Base-by-base conservation (phyloP, 495 filamentous ascomycete genomes). In the Beverwykella pulmonaria region DNA sequence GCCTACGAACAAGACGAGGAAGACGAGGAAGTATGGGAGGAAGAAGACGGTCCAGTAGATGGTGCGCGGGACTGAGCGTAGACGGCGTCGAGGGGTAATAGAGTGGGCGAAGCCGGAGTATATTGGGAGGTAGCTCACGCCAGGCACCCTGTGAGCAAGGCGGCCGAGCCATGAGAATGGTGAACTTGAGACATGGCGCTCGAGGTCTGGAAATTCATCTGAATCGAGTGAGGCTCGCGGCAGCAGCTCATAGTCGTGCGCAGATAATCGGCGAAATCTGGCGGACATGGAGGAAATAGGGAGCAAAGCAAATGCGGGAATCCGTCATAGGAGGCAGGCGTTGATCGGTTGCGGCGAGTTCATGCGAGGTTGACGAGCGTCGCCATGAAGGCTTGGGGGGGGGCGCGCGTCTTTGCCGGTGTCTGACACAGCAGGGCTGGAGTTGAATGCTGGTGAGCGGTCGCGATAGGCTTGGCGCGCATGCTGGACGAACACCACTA, bases 231-330 rank as follows among this genome's bases (percentile, higher is more conserved):
- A 71, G 22, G 59, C 32, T 23, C 69, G 64, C 15, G 69, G 69
- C n/a, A 71, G 69, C 47, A 58, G 65, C 52, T 67, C 69, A 63
- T 71, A 71, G 48, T 60, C 52, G 62, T 63, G 59, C 30, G 49
- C 56, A 14, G 63, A 50, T 34, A 12, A 34, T 12, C 64, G 64
- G 60, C 59, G 54, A 44, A 68, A 61, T 27, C 53, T 23, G 27
- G 64, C 19, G 25, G 69, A 53, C 69, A 71, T 71, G 22, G 54
- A 59, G 46, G 49, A 6, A 34, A 34, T 12, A 12, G 32, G 32
- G 32, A 5, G 12, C 32, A 5, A 34, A 34, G 32, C 12, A 34
- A 12, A 34, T 12, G 12, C 32, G 32, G 32, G 12, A 34, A 34
- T 12, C 32, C 32, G 32, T 5, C 32, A 34, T 34, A 34, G 32